phyloP scores from a whole-genome alignment of 1,284 basidiomycete genomes.

The Ceratobasidium sp. region DNA sequence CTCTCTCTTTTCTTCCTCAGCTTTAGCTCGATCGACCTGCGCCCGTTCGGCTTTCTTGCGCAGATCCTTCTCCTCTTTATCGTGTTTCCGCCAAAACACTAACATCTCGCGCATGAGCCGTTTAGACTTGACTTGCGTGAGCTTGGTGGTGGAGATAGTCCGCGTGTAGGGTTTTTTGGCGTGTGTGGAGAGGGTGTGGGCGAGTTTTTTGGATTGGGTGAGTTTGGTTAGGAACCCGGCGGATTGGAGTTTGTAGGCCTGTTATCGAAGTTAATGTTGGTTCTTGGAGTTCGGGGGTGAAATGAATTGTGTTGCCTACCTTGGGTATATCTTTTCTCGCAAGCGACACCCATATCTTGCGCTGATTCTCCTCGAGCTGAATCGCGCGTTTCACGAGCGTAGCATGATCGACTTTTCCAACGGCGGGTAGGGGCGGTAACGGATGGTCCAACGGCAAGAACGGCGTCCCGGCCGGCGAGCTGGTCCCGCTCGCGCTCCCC shows the following conservation, averaged over 20 bases:
- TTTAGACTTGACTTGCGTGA: constrained; percentile 89
- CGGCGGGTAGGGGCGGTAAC: constrained; percentile 17
- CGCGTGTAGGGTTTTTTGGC: constrained; percentile 86
- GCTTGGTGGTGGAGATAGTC: constrained; percentile 88
- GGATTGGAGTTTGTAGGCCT: constrained; percentile 87
- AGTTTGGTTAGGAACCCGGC: constrained; percentile 69
- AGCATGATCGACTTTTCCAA: constrained; percentile 37
- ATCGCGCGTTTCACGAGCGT: constrained; percentile 72
- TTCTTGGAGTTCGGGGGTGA: background rate
- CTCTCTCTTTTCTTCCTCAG: constrained; percentile 97
- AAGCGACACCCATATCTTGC: constrained; percentile 89
- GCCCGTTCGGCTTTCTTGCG: constrained; percentile 96
- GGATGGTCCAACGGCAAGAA: constrained; percentile 30
- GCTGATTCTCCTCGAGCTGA: constrained; percentile 84
- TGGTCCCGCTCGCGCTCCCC: constrained; percentile 18
- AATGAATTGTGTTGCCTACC: constrained; percentile 61
- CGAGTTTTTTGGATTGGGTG: constrained; percentile 79
- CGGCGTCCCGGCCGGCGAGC: constrained; percentile 32
- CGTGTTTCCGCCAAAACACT: constrained; percentile 98
- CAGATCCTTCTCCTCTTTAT: constrained; percentile 94
- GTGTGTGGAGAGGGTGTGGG: constrained; percentile 81
- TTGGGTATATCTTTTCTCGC: constrained; percentile 85
- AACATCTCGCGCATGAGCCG: constrained; percentile 95
- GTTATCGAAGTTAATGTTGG: background rate
- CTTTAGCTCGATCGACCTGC: constrained; percentile 87